These are phyloP conservation scores for Athelia sp. DNA, from an alignment of 1,284 basidiomycete species.

Conservation along the genomic window DNA sequence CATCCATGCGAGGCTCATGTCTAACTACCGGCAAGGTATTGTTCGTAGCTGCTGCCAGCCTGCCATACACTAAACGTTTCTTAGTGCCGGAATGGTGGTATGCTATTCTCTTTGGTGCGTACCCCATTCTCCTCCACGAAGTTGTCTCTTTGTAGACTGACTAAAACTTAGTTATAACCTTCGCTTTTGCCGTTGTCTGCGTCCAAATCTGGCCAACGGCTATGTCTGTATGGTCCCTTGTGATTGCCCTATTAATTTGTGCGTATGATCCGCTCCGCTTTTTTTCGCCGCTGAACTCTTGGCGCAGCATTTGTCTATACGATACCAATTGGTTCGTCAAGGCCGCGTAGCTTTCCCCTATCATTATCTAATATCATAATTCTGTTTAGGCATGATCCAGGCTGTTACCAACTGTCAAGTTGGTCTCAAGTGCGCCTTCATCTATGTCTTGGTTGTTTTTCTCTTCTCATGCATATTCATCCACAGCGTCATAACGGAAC, in stretches of 20 bases:
- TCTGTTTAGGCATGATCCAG: conserved; percentile 34
- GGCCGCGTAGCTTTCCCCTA: too few species aligned
- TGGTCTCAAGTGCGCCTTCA: conserved; percentile 21
- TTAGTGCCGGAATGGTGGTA: conserved; percentile 50
- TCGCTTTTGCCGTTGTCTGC: conserved; percentile 29
- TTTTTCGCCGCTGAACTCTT: neutral
- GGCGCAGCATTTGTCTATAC: conserved; percentile 33
- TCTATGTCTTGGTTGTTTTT: neutral
- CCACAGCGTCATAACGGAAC: conserved; percentile 27
- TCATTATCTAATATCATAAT: neutral
- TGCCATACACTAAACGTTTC: neutral
- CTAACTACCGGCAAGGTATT: conserved; percentile 44
- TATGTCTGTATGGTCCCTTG: conserved; percentile 31
- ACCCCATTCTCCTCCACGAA: neutral
- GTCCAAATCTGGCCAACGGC: conserved; percentile 26
- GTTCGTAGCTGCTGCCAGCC: neutral
- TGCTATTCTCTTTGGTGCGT: conserved; percentile 24
- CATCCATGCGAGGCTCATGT: conserved; percentile 63
- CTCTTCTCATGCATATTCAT: neutral
- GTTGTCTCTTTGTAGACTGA: neutral
- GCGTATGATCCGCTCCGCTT: conserved; percentile 7
- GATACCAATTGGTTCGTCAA: conserved; percentile 33
- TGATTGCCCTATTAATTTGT: conserved; percentile 27
- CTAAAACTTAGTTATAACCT: conserved; percentile 10
- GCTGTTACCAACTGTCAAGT: conserved; percentile 39